phyloP scores from a whole-genome alignment of 768 basidiomycete species.

The Lactifluus volemus region DNA sequence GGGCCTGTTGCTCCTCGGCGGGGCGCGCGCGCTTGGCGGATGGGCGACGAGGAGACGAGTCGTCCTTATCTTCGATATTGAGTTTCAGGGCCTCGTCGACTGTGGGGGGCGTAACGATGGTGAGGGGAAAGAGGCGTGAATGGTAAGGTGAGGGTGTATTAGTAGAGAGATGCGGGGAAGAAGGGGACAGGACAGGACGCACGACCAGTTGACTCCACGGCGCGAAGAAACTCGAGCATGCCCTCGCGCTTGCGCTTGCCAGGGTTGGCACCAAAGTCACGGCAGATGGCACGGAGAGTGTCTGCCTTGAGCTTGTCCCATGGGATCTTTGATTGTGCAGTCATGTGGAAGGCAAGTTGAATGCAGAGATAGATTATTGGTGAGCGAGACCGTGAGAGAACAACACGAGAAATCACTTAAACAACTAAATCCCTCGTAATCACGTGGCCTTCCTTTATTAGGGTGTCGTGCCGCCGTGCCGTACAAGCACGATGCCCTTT shows the following conservation, averaged over 20 bases:
- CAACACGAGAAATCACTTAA: not conserved
- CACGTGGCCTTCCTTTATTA: not conserved
- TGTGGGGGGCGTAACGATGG: not conserved
- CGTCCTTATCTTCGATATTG: slow-evolving; percentile 17
- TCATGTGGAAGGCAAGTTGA: slow-evolving; percentile 2
- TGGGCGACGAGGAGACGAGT: slow-evolving; percentile 12
- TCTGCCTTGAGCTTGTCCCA: slow-evolving; percentile 23
- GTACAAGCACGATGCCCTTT: too few relatives aligned
- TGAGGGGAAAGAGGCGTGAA: not conserved
- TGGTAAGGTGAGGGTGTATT: not conserved
- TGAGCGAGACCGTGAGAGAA: slow-evolving; percentile 7
- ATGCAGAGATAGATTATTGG: not conserved
- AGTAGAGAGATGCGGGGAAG: not conserved
- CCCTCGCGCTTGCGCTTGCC: slow-evolving; percentile 19
- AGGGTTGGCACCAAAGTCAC: slow-evolving; percentile 21
- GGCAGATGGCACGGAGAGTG: slow-evolving; percentile 22
- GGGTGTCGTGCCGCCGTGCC: too few relatives aligned
- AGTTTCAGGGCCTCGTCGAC: slow-evolving; percentile 18
- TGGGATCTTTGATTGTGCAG: slow-evolving; percentile 17
- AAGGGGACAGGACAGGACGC: slow-evolving; percentile 10
- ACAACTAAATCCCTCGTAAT: not conserved
- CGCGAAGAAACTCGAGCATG: slow-evolving; percentile 20
- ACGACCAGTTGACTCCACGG: slow-evolving; percentile 22
- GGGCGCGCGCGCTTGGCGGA: slow-evolving; percentile 14
- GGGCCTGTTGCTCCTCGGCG: slow-evolving; percentile 1